phyloP scores from a whole-genome alignment of 2,329 filamentous ascomycete species.

The Ophiosphaerella korrae region DNA sequence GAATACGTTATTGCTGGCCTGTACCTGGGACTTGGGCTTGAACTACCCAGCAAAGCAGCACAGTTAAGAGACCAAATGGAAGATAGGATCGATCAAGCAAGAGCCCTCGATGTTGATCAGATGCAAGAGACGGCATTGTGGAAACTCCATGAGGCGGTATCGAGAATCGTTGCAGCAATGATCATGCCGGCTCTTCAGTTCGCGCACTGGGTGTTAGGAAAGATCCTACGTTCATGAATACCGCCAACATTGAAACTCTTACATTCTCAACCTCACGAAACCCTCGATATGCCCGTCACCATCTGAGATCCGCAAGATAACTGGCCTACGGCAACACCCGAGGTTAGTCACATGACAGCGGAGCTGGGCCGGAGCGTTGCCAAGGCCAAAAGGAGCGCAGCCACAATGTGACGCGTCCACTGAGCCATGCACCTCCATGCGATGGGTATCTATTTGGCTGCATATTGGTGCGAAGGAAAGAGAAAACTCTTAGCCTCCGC shows the following conservation, averaged over 20 bases:
- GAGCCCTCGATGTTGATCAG: constrained; percentile 33
- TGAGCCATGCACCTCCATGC: background rate
- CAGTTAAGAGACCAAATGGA: constrained; percentile 34
- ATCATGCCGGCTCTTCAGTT: constrained; percentile 41
- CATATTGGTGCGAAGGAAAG: too few relatives aligned
- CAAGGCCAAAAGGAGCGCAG: too few relatives aligned
- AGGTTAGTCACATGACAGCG: too few relatives aligned
- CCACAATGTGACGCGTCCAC: too few relatives aligned
- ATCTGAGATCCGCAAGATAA: too few relatives aligned
- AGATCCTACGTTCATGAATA: constrained; percentile 30
- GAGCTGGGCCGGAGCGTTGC: too few relatives aligned
- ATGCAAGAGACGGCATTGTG: constrained; percentile 39
- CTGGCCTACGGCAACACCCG: too few relatives aligned
- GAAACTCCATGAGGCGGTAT: constrained; percentile 38
- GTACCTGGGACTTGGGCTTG: constrained; percentile 39
- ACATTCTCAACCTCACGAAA: background rate
- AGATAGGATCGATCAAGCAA: constrained; percentile 31
- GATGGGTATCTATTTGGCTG: background rate
- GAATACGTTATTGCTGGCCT: constrained; percentile 42
- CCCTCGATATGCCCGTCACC: background rate
- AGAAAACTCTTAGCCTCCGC: background rate
- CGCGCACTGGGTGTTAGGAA: constrained; percentile 42
- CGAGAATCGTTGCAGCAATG: constrained; percentile 33
- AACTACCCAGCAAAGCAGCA: constrained; percentile 38
- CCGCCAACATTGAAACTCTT: background rate